These are phyloP conservation scores for Cyberlindnera amylophila DNA, from an alignment of 805 yeast genomes.

Conservation along the genomic window DNA sequence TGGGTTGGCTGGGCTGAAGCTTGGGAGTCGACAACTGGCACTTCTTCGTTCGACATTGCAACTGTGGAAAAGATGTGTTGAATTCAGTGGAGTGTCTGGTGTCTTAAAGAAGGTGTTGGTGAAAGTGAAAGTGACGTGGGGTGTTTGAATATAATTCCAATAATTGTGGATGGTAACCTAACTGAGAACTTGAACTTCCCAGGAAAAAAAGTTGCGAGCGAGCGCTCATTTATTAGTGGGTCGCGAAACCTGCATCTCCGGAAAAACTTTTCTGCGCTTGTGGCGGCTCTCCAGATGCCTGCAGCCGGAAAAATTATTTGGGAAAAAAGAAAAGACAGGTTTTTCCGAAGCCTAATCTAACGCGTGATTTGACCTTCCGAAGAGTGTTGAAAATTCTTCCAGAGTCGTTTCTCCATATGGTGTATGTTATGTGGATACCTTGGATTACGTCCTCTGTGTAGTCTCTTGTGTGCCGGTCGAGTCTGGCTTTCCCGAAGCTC, in stretches of 20 bases:
- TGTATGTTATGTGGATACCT: too few relatives aligned
- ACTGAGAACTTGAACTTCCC: too few relatives aligned
- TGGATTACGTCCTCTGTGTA: too few relatives aligned
- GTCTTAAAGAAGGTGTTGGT: background rate
- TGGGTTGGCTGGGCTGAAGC: background rate
- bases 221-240: background rate
- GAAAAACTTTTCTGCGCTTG: conserved; percentile 5
- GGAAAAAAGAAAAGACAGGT: conserved; percentile 1
- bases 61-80: background rate
- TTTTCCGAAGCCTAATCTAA: too few relatives aligned
- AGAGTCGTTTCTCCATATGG: too few relatives aligned
- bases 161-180: too few relatives aligned
- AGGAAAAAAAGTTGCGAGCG: conserved; percentile 4
- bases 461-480: too few relatives aligned
- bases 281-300: background rate
- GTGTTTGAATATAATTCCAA: background rate
- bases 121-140: background rate
- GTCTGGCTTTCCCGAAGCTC: too few relatives aligned
- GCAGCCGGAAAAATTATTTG: background rate
- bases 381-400: too few relatives aligned
- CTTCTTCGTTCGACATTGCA: background rate
- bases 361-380: too few relatives aligned
- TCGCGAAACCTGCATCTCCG: background rate
- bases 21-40: too few relatives aligned
- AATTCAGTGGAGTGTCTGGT: background rate